Evolutionary conservation across 192 early-diverging fungal species (phyloP).

Genomic region (Mycoemilia scoparia): DNA sequence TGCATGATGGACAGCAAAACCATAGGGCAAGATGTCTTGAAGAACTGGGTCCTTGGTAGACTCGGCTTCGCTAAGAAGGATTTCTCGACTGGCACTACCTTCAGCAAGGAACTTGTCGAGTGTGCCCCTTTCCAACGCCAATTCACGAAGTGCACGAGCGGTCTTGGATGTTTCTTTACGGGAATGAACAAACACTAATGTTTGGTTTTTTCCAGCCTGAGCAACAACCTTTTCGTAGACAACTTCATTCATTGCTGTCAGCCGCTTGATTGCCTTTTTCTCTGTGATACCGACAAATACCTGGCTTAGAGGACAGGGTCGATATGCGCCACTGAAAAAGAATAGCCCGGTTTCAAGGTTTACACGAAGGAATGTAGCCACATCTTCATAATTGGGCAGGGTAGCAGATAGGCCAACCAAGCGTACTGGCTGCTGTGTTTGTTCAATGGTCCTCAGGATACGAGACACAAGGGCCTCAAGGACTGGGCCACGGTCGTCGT

Average conservation of each 20-base stretch:
- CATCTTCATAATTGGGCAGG: conserved; percentile 89
- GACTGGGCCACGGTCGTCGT: conserved; percentile 94
- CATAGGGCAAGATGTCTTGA: conserved; percentile 80
- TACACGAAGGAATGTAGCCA: conserved; percentile 84
- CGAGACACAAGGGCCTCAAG: conserved; percentile 82
- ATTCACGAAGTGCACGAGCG: conserved; percentile 76
- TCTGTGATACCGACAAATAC: conserved; percentile 95
- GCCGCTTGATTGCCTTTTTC: conserved; percentile 84
- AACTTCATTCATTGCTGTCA: conserved; percentile 94
- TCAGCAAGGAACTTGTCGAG: conserved; percentile 61
- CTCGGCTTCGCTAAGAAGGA: conserved; percentile 62
- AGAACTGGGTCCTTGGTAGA: conserved; percentile 69
- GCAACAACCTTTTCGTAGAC: conserved; percentile 87
- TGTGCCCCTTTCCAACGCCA: conserved; percentile 79
- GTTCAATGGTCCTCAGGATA: conserved; percentile 71
- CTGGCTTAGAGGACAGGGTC: conserved; percentile 90
- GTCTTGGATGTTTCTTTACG: conserved; percentile 95
- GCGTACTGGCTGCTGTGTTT: conserved; percentile 71
- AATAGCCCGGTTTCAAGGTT: conserved; percentile 65
- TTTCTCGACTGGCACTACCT: conserved; percentile 71
- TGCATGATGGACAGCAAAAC: conserved; percentile 92
- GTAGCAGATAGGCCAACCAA: conserved; percentile 89
- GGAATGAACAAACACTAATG: conserved; percentile 92
- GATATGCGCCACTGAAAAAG: conserved; percentile 79
- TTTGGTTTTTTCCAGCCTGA: conserved; percentile 65